These are phyloP conservation scores for Afroboletus lepidellus DNA, from an alignment of 1,284 basidiomycete genomes.

Conservation along the genomic window DNA sequence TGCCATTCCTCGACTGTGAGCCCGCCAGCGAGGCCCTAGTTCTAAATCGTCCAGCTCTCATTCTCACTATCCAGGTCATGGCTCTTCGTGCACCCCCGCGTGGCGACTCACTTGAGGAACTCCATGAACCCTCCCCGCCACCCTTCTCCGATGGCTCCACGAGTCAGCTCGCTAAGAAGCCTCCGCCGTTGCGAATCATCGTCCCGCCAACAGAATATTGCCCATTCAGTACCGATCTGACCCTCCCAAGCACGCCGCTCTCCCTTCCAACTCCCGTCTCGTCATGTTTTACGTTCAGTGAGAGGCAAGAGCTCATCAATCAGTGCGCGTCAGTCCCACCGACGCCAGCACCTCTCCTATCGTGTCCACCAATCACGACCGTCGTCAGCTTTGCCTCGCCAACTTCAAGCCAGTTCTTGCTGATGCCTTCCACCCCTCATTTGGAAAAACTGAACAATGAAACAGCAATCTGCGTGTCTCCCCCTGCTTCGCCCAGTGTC, in stretches of 20 bases:
- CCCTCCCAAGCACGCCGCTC: conserved; percentile 31
- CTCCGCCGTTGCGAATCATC: conserved; percentile 28
- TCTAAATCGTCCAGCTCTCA: not conserved
- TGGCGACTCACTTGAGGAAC: conserved; percentile 20
- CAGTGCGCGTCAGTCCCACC: conserved; percentile 10
- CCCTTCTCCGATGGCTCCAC: conserved; percentile 7
- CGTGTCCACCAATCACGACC: conserved; percentile 6
- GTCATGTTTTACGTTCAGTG: conserved; percentile 29
- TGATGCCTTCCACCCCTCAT: conserved; percentile 29
- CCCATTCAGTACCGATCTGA: conserved; percentile 34
- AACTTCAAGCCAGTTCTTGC: conserved; percentile 31
- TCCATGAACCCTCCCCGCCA: not conserved
- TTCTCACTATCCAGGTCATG: conserved; percentile 13
- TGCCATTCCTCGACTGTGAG: conserved; percentile 3
- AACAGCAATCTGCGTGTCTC: conserved; percentile 12
- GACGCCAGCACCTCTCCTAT: conserved; percentile 7
- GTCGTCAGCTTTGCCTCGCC: conserved; percentile 30
- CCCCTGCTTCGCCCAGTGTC: conserved; percentile 9
- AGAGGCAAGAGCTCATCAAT: conserved; percentile 12
- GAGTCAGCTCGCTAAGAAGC: conserved; percentile 17
- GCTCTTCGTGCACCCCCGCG: conserved; percentile 3
- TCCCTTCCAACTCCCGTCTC: conserved; percentile 29
- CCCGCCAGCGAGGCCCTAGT: not conserved
- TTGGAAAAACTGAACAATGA: conserved; percentile 7
- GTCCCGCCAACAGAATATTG: conserved; percentile 37